These are phyloP conservation scores for Meyerozyma elateridarum DNA, from an alignment of 1,139 yeast species.

Conservation along the genomic window DNA sequence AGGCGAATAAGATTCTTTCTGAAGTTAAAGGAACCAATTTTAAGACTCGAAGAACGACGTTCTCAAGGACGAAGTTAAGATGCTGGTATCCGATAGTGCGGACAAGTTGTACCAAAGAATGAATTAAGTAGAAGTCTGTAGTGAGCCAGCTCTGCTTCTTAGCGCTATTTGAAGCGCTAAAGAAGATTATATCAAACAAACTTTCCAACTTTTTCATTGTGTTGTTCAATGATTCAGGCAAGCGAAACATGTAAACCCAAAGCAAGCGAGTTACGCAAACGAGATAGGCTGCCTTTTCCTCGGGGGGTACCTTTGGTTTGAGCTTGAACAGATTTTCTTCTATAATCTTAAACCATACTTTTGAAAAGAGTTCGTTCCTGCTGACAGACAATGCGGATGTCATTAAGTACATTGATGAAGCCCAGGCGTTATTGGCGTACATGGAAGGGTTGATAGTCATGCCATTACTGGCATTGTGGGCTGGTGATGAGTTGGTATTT, in stretches of 20 bases:
- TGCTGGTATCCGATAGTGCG: slow-evolving; percentile 77
- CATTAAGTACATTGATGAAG: slow-evolving; percentile 62
- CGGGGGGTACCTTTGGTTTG: slow-evolving; percentile 39
- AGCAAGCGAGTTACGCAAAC: slow-evolving; percentile 66
- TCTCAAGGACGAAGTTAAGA: slow-evolving; percentile 74
- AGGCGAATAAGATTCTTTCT: slow-evolving; percentile 66
- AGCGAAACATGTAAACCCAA: slow-evolving; percentile 87
- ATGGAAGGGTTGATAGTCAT: slow-evolving; percentile 3
- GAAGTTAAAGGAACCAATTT: slow-evolving; percentile 62
- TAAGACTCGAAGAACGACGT: slow-evolving; percentile 61
- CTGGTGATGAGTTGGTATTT: slow-evolving; percentile 4
- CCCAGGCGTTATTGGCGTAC: slow-evolving; percentile 53
- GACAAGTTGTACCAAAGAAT: slow-evolving; percentile 65
- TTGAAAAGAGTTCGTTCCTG: slow-evolving; percentile 69
- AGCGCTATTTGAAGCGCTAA: slow-evolving; percentile 31
- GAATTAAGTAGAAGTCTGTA: slow-evolving; percentile 55
- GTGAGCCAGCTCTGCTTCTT: slow-evolving; percentile 73
- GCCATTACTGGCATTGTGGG: slow-evolving; percentile 2
- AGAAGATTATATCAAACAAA: slow-evolving; percentile 53
- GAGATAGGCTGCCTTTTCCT: slow-evolving; percentile 60
- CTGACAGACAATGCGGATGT: slow-evolving; percentile 78
- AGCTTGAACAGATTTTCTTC: slow-evolving; percentile 44
- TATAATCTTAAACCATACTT: slow-evolving; percentile 68
- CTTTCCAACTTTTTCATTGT: slow-evolving; percentile 57
- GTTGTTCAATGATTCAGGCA: slow-evolving; percentile 83